Base-by-base conservation (phyloP, 2,329 filamentous ascomycete species). In the Acrocalymma vagum region DNA sequence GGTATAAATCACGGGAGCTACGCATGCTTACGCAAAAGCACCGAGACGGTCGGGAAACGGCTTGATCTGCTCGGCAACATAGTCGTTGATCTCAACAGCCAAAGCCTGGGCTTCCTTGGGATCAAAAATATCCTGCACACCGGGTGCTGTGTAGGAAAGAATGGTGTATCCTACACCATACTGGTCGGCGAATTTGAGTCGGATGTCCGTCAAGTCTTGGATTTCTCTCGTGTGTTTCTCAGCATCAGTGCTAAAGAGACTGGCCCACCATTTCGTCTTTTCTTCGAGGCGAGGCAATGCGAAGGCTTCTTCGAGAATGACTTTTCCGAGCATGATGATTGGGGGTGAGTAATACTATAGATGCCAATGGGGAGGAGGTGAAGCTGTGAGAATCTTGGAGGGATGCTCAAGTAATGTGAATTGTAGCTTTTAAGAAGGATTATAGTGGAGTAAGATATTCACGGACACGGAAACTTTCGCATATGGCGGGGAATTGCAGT, bases 291-390 rank as follows among this genome's bases (percentile, higher is more conserved):
- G 76, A 29, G 83, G 81, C 6, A 84, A 72, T 45, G 78, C 78
- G 48, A 84, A 85, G 10, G 81, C 81, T 67, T 85, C 82, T 62
- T 85, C 82, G 15, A 85, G 72, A 9, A 79, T 78, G 42, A 85
- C 75, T 49, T 86, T 85, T 45, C 83, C 82, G 9, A 77, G 66
- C 80, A 84, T 84, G n/a, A n/a, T n/a, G n/a, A n/a, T n/a, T n/a
- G n/a, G n/a, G n/a, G n/a, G n/a, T n/a, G n/a, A n/a, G n/a, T n/a
- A n/a, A n/a, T n/a, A n/a, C n/a, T n/a, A n/a, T n/a, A n/a, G n/a
- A n/a, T n/a, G n/a, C n/a, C n/a, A n/a, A n/a, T n/a, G n/a, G n/a
- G n/a, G n/a, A n/a, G n/a, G n/a, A n/a, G n/a, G n/a, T n/a, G n/a
- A n/a, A n/a, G n/a, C n/a, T n/a, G n/a, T n/a, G n/a, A n/a, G n/a